These are phyloP conservation scores for Eutrema heterophyllum DNA, from an alignment of 345 rosid genomes.

Conservation along the genomic window DNA sequence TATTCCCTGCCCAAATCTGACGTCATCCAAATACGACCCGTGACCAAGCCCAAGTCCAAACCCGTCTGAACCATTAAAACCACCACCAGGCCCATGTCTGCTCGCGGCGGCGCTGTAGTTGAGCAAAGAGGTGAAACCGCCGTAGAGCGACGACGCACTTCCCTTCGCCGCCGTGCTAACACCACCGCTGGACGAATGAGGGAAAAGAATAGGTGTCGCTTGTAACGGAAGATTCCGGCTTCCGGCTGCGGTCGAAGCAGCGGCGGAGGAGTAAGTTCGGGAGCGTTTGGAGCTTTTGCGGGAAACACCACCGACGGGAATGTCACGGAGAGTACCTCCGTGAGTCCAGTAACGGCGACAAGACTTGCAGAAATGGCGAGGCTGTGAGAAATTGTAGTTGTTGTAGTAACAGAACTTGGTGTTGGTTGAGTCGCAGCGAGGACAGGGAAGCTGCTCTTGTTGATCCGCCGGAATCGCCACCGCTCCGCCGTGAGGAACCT, in stretches of 20 bases:
- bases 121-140: conserved; percentile 72
- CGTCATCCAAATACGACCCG: conserved; percentile 22
- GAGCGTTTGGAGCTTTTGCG: conserved; percentile 84
- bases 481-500: conserved; percentile 31
- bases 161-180: conserved; percentile 6
- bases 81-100: conserved; percentile 25
- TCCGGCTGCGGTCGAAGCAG: not conserved
- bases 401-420: conserved; percentile 96
- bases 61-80: conserved; percentile 16
- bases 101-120: conserved; percentile 14
- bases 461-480: conserved; percentile 43
- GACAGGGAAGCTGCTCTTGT: conserved; percentile 90
- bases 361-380: conserved; percentile 96
- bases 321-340: conserved; percentile 93
- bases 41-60: conserved; percentile 31
- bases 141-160: conserved; percentile 21
- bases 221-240: conserved; percentile 34
- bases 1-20: conserved; percentile 26
- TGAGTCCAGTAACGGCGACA: conserved; percentile 99
- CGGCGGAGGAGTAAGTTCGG: conserved; percentile 34
- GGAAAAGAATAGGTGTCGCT: conserved; percentile 52
- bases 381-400: conserved; percentile 96
- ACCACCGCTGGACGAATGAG: conserved; percentile 32
- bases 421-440: conserved; percentile 87
- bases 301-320: conserved; percentile 90